Evolutionary conservation across 1,284 basidiomycete genomes (phyloP).

Genomic region (Irpex lacteus): DNA sequence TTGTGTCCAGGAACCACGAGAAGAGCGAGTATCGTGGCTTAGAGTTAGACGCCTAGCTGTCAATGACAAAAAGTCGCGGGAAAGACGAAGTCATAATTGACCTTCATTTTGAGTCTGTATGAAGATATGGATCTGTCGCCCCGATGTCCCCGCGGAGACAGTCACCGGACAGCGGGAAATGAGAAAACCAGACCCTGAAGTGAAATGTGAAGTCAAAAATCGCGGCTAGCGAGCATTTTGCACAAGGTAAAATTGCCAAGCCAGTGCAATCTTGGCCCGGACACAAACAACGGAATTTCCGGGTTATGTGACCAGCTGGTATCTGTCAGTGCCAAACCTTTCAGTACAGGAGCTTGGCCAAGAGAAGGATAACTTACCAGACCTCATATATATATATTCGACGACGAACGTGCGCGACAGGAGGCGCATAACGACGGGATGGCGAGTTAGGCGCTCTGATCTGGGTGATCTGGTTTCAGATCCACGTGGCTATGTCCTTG

Average conservation of each 20-base stretch:
- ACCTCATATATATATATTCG: too few species aligned
- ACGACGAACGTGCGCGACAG: not conserved
- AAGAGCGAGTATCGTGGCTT: not conserved
- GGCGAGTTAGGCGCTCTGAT: not conserved
- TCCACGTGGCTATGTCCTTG: slow-evolving; percentile 14
- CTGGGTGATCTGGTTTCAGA: slow-evolving; percentile 12
- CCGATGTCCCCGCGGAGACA: not conserved
- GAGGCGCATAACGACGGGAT: not conserved
- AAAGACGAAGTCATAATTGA: not conserved
- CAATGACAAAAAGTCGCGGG: not conserved
- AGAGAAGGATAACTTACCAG: too few species aligned
- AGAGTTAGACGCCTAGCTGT: slow-evolving; percentile 2
- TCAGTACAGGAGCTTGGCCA: too few species aligned
- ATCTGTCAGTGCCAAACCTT: too few species aligned
- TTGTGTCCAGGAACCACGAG: not conserved
- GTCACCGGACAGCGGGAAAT: not conserved
- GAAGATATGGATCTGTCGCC: not conserved
- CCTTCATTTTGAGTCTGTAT: not conserved
- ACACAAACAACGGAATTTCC: too few species aligned
- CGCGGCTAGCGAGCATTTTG: too few species aligned
- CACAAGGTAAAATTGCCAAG: too few species aligned
- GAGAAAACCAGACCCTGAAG: not conserved
- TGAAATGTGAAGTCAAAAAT: not conserved
- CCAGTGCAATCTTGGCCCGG: too few species aligned
- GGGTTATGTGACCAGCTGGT: too few species aligned